Evolutionary conservation across 768 basidiomycete species (phyloP), one percentile per base, ranked within the genome.

Genomic region (Psilocybe cyanescens): DNA sequence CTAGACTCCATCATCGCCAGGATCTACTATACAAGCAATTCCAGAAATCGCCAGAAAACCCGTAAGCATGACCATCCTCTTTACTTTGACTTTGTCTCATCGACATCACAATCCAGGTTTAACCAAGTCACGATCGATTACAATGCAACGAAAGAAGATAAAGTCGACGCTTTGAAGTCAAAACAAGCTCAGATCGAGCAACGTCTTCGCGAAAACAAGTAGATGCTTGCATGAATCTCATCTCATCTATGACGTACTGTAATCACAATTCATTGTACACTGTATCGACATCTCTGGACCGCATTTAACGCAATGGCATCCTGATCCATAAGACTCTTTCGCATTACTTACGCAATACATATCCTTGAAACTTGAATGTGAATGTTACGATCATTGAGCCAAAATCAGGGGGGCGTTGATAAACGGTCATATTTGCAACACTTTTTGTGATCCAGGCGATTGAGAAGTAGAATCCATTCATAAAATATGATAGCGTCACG

Each of bases 31-130:
- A 86, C 85, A 97, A 97, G 76, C 88, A 94, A 74, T 98, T 98
- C 87, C 93, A 97, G 75, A 98, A 97, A 75, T 89, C 92, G 1
- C 93, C 95, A 0, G 95, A 97, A 63, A 97, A 97, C 75, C 92
- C 95, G 95, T 96, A 76, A 71, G 90, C 74, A 44, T 44, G 1
- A 44, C 41, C 41, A 44, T 1, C 14, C 1, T 44, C 6, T 35
- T 39, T 52, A 57, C 48, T 48, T 47, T 28, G 12, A 11, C 17
- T 4, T 44, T 19, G 33, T 31, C 49, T 46, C 35, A 39, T 30
- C 3, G 16, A 8, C n/a, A n/a, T 33, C 9, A 16, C 35, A 35
- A 17, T 47, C 17, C 67, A 95, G 93, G 48, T 97, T 91, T 80
- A 97, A 97, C 74, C 95, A 97, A 74, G 79, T 78, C 0, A 83